These are phyloP conservation scores for Nitzschia sp. DNA, from an alignment of 108 stramenopile genomes.

Conservation along the genomic window DNA sequence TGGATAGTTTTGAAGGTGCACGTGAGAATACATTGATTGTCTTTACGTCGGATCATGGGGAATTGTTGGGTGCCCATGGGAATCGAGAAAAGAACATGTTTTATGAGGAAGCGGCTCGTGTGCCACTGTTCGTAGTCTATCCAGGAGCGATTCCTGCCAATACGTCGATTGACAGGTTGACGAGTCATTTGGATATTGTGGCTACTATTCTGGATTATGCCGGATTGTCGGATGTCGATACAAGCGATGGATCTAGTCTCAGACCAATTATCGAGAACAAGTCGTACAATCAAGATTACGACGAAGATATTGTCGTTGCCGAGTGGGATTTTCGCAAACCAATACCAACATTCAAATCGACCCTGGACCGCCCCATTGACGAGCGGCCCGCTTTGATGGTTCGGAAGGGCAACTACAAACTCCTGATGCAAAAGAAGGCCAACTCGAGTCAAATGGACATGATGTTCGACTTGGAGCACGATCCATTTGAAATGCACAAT, in stretches of 20 bases:
- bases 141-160: slow-evolving; percentile 20
- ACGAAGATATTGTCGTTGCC: slow-evolving; percentile 18
- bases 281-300: slow-evolving; percentile 8
- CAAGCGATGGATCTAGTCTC: slow-evolving; percentile 20
- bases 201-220: slow-evolving; percentile 31
- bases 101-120: slow-evolving; percentile 29
- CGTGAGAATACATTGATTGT: slow-evolving; percentile 24
- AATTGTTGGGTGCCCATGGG: slow-evolving; percentile 38
- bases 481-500: slow-evolving; percentile 41
- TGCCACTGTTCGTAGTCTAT: slow-evolving; percentile 19
- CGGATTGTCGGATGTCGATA: neutral
- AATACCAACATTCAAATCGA: neutral
- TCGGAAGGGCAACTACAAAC: slow-evolving; percentile 28
- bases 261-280: slow-evolving; percentile 18
- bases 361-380: slow-evolving; percentile 11
- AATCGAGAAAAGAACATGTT: slow-evolving; percentile 21
- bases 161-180: slow-evolving; percentile 16
- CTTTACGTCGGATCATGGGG: slow-evolving; percentile 38
- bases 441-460: slow-evolving; percentile 10
- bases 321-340: slow-evolving; percentile 27
- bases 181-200: slow-evolving; percentile 22
- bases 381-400: slow-evolving; percentile 27
- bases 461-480: slow-evolving; percentile 28
- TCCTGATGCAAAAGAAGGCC: slow-evolving; percentile 20
- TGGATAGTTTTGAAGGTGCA: slow-evolving; percentile 18